Evolutionary conservation across 2,329 filamentous ascomycete species (phyloP).

Genomic region (Shiraia bambusicola): DNA sequence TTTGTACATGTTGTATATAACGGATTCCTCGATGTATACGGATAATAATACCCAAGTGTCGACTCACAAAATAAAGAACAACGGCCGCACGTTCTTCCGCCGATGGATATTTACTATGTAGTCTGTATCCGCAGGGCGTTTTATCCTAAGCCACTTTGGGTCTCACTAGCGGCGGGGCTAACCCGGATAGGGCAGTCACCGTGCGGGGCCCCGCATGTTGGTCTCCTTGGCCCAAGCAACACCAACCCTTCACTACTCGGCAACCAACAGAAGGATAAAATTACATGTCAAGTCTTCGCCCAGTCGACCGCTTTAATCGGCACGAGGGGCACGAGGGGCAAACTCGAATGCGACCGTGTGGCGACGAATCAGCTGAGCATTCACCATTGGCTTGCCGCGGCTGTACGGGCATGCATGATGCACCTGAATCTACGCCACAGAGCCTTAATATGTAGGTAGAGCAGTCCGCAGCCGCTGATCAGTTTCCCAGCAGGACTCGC

Average conservation of each 20-base stretch:
- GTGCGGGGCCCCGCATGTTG: slow-evolving; percentile 17
- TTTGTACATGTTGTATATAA: too few species aligned
- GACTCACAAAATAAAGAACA: too few species aligned
- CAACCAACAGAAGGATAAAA: too few species aligned
- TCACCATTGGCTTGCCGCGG: slow-evolving; percentile 11
- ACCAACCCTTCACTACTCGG: too few species aligned
- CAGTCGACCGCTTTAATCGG: neutral
- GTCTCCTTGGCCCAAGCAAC: neutral
- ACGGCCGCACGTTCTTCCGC: too few species aligned
- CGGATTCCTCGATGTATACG: too few species aligned
- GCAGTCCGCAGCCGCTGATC: neutral
- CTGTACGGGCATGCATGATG: slow-evolving; percentile 4
- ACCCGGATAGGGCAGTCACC: neutral
- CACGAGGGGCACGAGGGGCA: neutral
- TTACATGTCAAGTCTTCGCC: too few species aligned
- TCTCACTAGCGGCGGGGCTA: neutral
- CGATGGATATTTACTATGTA: too few species aligned
- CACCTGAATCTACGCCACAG: neutral
- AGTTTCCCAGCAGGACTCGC: neutral
- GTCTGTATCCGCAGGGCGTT: too few species aligned
- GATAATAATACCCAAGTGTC: too few species aligned
- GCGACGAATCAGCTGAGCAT: slow-evolving; percentile 3
- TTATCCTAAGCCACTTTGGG: too few species aligned
- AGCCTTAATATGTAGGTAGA: neutral
- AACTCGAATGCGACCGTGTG: neutral